A percentile compares a stretch with the other conserved stretches of the same genome.
phyloP scores from a whole-genome alignment of 2,329 filamentous ascomycete genomes.

The Domatiomyces globalis region DNA sequence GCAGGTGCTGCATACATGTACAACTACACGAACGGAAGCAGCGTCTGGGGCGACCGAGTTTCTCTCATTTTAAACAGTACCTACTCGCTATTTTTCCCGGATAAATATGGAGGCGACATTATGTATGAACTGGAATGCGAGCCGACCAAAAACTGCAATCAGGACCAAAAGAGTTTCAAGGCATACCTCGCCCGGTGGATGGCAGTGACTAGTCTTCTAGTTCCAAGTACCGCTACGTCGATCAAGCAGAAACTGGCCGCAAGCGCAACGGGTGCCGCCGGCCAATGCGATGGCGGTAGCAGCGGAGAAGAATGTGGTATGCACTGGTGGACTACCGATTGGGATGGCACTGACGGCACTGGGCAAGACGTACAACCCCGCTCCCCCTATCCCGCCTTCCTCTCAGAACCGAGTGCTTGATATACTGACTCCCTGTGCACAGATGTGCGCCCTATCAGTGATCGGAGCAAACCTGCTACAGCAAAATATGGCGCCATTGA shows the following conservation, averaged over 20 bases:
- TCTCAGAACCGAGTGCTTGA: neutral
- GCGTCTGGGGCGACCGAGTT: constrained; percentile 39
- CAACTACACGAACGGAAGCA: constrained; percentile 31
- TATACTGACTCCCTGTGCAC: neutral
- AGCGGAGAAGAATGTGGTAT: constrained; percentile 33
- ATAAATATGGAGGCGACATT: constrained; percentile 34
- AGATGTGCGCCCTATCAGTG: constrained; percentile 50
- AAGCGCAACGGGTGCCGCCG: constrained; percentile 41
- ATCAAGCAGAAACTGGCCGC: constrained; percentile 39
- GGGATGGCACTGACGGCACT: constrained; percentile 26
- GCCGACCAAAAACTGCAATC: constrained; percentile 38
- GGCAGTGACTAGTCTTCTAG: constrained; percentile 43
- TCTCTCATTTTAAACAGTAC: constrained; percentile 41
- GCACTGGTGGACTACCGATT: constrained; percentile 27
- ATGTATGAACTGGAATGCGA: constrained; percentile 50
- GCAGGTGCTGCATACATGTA: constrained; percentile 44
- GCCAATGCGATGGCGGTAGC: constrained; percentile 38
- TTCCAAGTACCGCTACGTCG: constrained; percentile 38
- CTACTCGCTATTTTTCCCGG: constrained; percentile 37
- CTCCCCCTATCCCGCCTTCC: constrained; percentile 2
- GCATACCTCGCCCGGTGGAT: constrained; percentile 49
- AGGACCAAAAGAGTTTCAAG: constrained; percentile 52
- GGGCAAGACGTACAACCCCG: constrained; percentile 26
- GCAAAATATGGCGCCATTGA: constrained; percentile 33
- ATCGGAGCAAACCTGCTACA: constrained; percentile 46